Evolutionary conservation across 2,329 filamentous ascomycete genomes (phyloP).

Genomic region (Pseudocercospora pini-densiflorae): DNA sequence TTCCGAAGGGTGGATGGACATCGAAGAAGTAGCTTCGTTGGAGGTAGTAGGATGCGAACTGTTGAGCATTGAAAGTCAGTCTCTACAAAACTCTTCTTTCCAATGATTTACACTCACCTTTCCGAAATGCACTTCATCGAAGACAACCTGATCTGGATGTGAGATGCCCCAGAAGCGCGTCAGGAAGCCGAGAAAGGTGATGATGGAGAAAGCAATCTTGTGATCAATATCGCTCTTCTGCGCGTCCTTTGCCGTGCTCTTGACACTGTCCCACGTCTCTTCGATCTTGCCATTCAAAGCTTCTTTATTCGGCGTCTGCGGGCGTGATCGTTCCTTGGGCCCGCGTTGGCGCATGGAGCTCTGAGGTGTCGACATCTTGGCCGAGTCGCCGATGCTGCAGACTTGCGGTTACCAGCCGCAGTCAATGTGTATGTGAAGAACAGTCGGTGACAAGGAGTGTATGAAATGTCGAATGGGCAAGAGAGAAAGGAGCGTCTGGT

Average conservation of each 20-base stretch:
- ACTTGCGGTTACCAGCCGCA: constrained; percentile 20
- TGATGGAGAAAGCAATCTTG: constrained; percentile 73
- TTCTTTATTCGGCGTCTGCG: constrained; percentile 28
- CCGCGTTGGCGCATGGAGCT: constrained; percentile 29
- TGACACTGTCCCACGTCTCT: constrained; percentile 46
- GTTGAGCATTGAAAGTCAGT: constrained; percentile 28
- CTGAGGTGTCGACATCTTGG: constrained; percentile 22
- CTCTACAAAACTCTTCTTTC: background rate
- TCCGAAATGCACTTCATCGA: constrained; percentile 99
- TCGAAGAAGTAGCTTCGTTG: constrained; percentile 99
- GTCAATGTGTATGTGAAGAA: background rate
- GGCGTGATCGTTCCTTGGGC: constrained; percentile 29
- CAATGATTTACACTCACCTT: constrained; percentile 68
- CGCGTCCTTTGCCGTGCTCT: constrained; percentile 37
- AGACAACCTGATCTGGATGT: constrained; percentile 95
- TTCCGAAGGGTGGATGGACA: constrained; percentile 96
- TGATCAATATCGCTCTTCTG: constrained; percentile 75
- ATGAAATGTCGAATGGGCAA: background rate
- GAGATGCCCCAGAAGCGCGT: constrained; percentile 96
- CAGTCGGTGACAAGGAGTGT: background rate
- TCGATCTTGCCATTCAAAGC: constrained; percentile 39
- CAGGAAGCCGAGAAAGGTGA: constrained; percentile 83
- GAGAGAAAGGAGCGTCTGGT: constrained; percentile 16
- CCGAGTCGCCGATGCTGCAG: background rate
- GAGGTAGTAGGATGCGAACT: constrained; percentile 74